Base-by-base conservation (phyloP, 192 early-diverging fungal species). In the Rhizophagus clarus region DNA sequence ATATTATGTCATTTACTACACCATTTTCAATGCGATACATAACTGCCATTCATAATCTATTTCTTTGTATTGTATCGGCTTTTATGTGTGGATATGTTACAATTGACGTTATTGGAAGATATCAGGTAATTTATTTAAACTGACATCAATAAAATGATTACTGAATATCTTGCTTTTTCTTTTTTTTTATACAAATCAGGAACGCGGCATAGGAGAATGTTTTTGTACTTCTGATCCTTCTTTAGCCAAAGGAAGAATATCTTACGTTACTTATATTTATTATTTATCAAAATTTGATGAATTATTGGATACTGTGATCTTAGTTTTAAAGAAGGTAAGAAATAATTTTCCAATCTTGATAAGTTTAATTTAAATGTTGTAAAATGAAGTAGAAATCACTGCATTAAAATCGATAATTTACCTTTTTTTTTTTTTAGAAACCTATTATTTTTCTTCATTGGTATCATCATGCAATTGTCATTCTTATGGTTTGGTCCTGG, bases 381-480 rank as follows among this genome's bases (percentile, higher is more conserved):
- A n/a, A n/a, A n/a, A n/a, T n/a, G n/a, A n/a, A n/a, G n/a, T n/a
- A n/a, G n/a, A n/a, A n/a, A n/a, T n/a, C n/a, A n/a, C n/a, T n/a
- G n/a, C n/a, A n/a, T 29, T 60, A 4, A 26, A 80, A 34, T 40
- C 20, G 51, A 20, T 1, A n/a, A 29, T 68, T 67, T 28, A 26
- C 32, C 11, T 2, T 11, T 22, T 77, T 51, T 81, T 74, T 28
- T 29, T 69, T 9, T 8, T 68, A 87, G 87, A 88, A 86, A 80
- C 79, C 81, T n/a, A 61, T 88, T 12, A 88, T 88, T 63, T 88
- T 88, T 81, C 66, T 88, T 9, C 88, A 88, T 77, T 86, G 87
- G 85, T 88, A 88, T 68, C 88, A 88, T 69, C 88, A 88, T 72
- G 77, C 83, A 3, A 88, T 88, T 40, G 88, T 88, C 45, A 88